phyloP scores from a whole-genome alignment of 129 eudicot genomes.

The Deinandra increscens region DNA sequence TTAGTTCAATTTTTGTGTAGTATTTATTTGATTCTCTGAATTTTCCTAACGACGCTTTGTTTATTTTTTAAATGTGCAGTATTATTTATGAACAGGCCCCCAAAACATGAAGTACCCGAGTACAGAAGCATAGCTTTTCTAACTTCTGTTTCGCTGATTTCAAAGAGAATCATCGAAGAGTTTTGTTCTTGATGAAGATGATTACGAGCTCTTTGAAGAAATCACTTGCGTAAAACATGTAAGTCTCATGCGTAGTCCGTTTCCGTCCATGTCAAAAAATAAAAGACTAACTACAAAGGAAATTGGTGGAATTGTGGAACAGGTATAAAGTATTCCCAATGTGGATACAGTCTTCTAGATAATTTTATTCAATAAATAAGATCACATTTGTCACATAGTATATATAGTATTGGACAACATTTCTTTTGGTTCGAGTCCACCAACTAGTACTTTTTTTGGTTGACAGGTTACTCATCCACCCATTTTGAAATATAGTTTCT shows the following conservation, averaged over 20 bases:
- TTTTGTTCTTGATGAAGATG: no score
- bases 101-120: no score
- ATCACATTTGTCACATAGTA: background rate
- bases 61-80: no score
- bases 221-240: no score
- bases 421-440: background rate
- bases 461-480: background rate
- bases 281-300: background rate
- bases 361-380: background rate
- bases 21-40: no score
- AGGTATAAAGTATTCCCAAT: background rate
- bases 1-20: no score
- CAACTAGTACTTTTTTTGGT: background rate
- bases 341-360: background rate
- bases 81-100: no score
- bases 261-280: background rate
- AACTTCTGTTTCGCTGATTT: no score
- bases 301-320: background rate
- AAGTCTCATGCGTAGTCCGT: background rate
- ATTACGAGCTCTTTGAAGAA: no score
- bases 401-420: background rate
- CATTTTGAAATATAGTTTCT: background rate
- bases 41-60: no score
- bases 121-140: no score
- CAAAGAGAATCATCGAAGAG: no score